Evolutionary conservation across 2,329 filamentous ascomycete species (phyloP), one percentile per base, ranked within the genome.

Genomic region (Periconia digitata): DNA sequence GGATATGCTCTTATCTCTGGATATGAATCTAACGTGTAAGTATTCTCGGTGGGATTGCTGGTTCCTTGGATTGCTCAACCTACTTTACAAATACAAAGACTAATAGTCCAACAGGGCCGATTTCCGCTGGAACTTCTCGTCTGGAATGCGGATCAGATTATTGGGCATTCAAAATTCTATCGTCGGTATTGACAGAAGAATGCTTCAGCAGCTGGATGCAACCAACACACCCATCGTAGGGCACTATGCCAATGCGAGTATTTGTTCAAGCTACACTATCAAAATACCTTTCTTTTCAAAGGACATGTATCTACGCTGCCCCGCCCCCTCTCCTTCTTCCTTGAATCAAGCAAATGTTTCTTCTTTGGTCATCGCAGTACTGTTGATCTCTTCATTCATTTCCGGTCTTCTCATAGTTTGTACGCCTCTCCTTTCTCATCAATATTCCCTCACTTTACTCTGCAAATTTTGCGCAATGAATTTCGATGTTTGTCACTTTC

Each of bases 101-200:
- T 49, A 32, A 49, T 12, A 23, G 5, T 10, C 7, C 22, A 18
- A 2, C 27, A 51, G 43, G 45, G 49, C 44, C 48, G 7, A 44
- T 46, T 5, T 40, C 48, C 8, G 34, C 40, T 17, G 48, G 58
- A 15, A 53, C 46, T 12, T 51, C 53, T n/a, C 51, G 58, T 34
- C 43, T 57, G 39, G 58, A 63, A 44, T 43, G 47, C 16, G 51
- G 55, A 3, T 42, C 50, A 15, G 60, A 61, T 17, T 58, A 50
- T 40, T 63, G 53, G 53, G 51, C 53, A 16, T 63, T 56, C 42
- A 53, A 46, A 16, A 49, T 61, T 13, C 44, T 63, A 5, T 57
- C 54, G 10, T 53, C 48, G 0, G 43, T 59, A n/a, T 47, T 58
- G 18, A 60, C 54, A 29, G 51, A 59, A 6, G 58, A 59, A 22